Percentiles rank a stretch among this genome's conserved stretches.
phyloP scores from a whole-genome alignment of 1,284 basidiomycete genomes.

The Rhodotorula sp. region DNA sequence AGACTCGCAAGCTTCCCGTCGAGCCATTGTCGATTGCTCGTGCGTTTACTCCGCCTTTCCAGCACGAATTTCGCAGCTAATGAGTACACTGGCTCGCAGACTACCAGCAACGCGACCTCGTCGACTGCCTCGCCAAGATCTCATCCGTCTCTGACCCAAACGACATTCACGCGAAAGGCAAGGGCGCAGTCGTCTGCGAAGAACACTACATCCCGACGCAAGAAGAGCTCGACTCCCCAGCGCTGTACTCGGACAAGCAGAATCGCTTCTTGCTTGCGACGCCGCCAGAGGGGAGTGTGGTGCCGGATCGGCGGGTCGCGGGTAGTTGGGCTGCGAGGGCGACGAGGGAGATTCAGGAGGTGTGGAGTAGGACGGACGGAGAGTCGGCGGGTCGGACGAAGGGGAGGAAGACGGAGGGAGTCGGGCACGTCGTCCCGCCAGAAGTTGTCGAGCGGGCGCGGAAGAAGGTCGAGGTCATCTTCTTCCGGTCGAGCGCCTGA shows the following conservation, averaged over 20 bases:
- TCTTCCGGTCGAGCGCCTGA: background rate
- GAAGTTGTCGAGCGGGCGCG: constrained; percentile 13
- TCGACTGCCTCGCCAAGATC: constrained; percentile 29
- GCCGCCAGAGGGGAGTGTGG: constrained; percentile 13
- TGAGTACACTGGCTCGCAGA: constrained; percentile 13
- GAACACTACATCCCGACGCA: constrained; percentile 27
- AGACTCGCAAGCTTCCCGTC: constrained; percentile 16
- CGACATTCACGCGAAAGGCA: constrained; percentile 14
- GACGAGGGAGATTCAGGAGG: constrained; percentile 7
- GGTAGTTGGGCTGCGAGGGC: constrained; percentile 25
- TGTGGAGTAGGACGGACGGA: constrained; percentile 8
- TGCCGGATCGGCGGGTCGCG: constrained; percentile 20
- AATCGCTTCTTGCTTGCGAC: constrained; percentile 21
- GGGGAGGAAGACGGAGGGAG: background rate
- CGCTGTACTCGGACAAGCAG: constrained; percentile 7
- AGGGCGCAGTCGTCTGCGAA: constrained; percentile 27
- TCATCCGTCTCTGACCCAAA: constrained; percentile 23
- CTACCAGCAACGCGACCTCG: constrained; percentile 34
- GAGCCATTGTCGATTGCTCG: constrained; percentile 33
- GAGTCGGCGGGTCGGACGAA: background rate
- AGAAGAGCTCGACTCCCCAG: constrained; percentile 8
- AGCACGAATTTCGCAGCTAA: background rate
- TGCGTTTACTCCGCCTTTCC: background rate
- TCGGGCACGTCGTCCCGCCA: background rate
- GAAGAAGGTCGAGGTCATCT: constrained; percentile 15